Evolutionary conservation across 306 rosid genomes (phyloP).

Genomic region (Quercus cerris): DNA sequence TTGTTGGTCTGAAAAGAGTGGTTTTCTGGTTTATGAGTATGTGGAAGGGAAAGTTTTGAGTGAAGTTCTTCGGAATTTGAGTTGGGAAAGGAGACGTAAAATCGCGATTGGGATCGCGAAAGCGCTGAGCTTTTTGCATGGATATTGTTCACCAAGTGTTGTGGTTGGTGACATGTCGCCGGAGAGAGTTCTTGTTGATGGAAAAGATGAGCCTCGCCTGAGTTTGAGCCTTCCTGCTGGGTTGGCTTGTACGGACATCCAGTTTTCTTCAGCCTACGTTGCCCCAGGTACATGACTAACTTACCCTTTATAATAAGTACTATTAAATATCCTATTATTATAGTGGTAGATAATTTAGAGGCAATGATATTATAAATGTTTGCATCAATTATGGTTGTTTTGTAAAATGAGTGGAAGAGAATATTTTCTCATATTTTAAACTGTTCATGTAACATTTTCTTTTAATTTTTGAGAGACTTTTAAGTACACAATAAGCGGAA

Average conservation of each 20-base stretch:
- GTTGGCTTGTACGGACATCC: conserved; percentile 20
- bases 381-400: no score
- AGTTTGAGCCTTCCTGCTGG: conserved; percentile 44
- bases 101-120: conserved; percentile 56
- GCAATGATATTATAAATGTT: no score
- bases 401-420: no score
- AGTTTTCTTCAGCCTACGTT: conserved; percentile 48
- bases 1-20: conserved; percentile 56
- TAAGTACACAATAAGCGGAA: no score
- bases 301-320: neutral
- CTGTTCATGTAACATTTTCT: no score
- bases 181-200: conserved; percentile 46
- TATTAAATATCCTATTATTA: neutral
- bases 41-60: conserved; percentile 39
- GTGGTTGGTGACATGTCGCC: conserved; percentile 50
- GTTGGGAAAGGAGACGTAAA: conserved; percentile 64
- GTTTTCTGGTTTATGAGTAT: conserved; percentile 50
- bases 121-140: conserved; percentile 60
- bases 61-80: conserved; percentile 36
- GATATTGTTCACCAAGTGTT: conserved; percentile 27
- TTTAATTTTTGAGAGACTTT: no score
- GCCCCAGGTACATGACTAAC: conserved; percentile 57
- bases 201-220: conserved; percentile 53
- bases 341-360: neutral
- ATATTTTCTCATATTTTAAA: no score